Evolutionary conservation across 768 basidiomycete genomes (phyloP), one percentile per base, ranked within the genome.

Genomic region (Auricularia auricula-judae): DNA sequence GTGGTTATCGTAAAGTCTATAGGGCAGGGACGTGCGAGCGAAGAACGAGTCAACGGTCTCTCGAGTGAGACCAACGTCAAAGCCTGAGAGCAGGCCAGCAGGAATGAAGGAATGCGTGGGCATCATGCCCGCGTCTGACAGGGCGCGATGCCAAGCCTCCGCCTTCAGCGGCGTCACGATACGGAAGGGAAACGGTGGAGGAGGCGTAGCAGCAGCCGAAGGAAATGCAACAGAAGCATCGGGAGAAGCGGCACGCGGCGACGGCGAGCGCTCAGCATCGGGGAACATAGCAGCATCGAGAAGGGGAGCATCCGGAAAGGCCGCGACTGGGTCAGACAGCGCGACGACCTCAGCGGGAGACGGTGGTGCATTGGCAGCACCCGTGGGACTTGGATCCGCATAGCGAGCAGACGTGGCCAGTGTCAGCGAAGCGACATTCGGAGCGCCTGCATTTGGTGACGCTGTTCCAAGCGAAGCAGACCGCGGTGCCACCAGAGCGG

Each of bases 221-320:
- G 18, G 8, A 43, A 10, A 18, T 10, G 43, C 8, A 43, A 18
- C 43, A 10, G 43, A 43, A 43, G 8, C 43, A 43, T 43, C 43
- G 43, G 8, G 3, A 10, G 43, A 10, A 18, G 43, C 43, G 43
- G 8, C 43, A 18, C 43, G 43, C 11, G 43, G 43, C 8, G 18
- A 10, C 11, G 43, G 43, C 8, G 18, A 18, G 18, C 11, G 11
- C 8, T 10, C 43, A 43, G 43, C 8, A 43, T 10, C 43, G 18
- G 23, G 23, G 23, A 29, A 29, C 8, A 51, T 8, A 16, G 16
- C 11, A 51, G 47, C 47, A 21, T 51, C 16, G 47, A 4, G 16
- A 21, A 18, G 16, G 11, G 23, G 71, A 62, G 8, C 66, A 67
- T 10, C 71, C 70, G 36, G n/a, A 74, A 64, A 54, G 18, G 39